phyloP scores from a whole-genome alignment of 768 basidiomycete species.

The Kondoa malvinella region DNA sequence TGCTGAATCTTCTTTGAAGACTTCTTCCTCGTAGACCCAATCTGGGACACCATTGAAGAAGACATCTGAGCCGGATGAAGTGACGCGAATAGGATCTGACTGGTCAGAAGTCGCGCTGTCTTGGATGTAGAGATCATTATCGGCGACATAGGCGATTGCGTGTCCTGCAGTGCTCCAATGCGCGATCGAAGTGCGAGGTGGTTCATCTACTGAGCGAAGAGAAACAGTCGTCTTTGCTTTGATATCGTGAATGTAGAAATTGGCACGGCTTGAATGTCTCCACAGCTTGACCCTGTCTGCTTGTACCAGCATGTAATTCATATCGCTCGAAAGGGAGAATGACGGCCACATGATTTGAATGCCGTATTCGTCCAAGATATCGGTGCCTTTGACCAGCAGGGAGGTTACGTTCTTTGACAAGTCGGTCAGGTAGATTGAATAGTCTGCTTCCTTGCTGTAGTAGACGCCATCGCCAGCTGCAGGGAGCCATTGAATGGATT shows the following conservation, averaged over 20 bases:
- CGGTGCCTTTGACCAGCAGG: slow-evolving; percentile 42
- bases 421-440: slow-evolving; percentile 61
- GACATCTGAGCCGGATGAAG: slow-evolving; percentile 58
- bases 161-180: slow-evolving; percentile 71
- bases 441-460: slow-evolving; percentile 42
- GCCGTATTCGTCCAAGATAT: slow-evolving; percentile 31
- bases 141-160: slow-evolving; percentile 66
- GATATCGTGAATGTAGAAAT: slow-evolving; percentile 81
- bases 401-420: slow-evolving; percentile 55
- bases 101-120: slow-evolving; percentile 15
- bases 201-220: slow-evolving; percentile 47
- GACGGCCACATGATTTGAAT: slow-evolving; percentile 24
- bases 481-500: background rate
- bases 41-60: slow-evolving; percentile 90
- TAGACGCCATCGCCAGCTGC: slow-evolving; percentile 88
- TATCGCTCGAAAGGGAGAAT: slow-evolving; percentile 62
- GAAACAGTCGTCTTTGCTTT: slow-evolving; percentile 51
- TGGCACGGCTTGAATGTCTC: slow-evolving; percentile 76
- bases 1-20: slow-evolving; percentile 53
- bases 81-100: slow-evolving; percentile 46
- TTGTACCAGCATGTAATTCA: slow-evolving; percentile 72
- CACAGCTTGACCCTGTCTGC: slow-evolving; percentile 64
- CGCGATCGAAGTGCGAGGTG: slow-evolving; percentile 48
- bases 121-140: slow-evolving; percentile 71
- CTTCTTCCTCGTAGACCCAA: slow-evolving; percentile 95